Evolutionary conservation across 2,329 filamentous ascomycete species (phyloP), one percentile per base, ranked within the genome.

Genomic region (Fragosphaeria purpurea): DNA sequence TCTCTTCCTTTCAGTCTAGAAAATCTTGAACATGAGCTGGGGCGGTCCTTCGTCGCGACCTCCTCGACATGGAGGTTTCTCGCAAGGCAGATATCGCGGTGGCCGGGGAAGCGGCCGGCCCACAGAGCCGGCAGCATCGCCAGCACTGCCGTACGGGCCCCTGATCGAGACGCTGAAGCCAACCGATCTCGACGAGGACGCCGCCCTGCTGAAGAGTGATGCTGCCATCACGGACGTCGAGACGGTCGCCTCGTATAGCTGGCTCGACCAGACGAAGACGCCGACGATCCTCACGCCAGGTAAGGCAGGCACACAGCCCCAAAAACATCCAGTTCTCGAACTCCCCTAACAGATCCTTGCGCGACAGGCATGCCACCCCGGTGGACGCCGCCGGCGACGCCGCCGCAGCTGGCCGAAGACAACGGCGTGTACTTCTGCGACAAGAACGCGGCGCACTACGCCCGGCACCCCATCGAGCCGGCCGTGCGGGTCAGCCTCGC

Each of bases 401-500:
- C 67, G 7, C 55, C 50, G 12, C 55, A 61, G 38, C 62, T 78
- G 9, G 35, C 56, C 4, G 61, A 72, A 56, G 79, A 82, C 54
- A 59, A 53, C 7, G 75, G 74, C 2, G 56, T 64, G 0, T 80
- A 73, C 57, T 79, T 69, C 53, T 73, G 75, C 4, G 78, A 82
- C 56, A 60, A 65, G 3, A 82, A 82, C 52, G 71, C 75, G 0
- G 74, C 74, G 0, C 66, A 64, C 3, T 77, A 66, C 50, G 70
- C 76, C 2, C 56, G 58, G 3, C 71, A 78, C 56, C 75, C 76
- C 0, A 64, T 74, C 22, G 75, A 79, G 50, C 71, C 78, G 1
- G 67, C 72, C 0, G 65, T 78, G 6, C 57, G 60, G 2, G 61
- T 61, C 1, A 33, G 70, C 2, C 52, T 78, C 1, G 59, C 59